phyloP scores from a whole-genome alignment of 352 stramenopile species.

The Phytophthora citrophthora region DNA sequence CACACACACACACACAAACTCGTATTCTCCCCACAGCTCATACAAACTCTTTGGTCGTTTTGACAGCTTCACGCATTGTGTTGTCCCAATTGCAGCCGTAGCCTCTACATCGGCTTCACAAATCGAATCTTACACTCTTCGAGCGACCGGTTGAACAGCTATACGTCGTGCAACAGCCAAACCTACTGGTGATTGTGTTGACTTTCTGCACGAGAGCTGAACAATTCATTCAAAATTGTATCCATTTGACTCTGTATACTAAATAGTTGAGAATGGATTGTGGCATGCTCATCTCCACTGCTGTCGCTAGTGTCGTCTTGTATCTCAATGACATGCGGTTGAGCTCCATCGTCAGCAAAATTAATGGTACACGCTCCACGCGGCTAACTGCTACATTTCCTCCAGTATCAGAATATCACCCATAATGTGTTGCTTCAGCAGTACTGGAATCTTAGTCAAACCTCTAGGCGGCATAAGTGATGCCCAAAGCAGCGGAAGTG shows the following conservation, averaged over 20 bases:
- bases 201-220: not conserved
- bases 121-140: not conserved
- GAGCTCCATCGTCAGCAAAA: not conserved
- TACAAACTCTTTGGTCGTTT: not conserved
- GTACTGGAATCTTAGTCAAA: not conserved
- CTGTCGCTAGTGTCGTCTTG: not conserved
- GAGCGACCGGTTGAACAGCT: not conserved
- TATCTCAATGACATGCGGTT: not conserved
- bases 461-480: not conserved
- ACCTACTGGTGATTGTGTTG: not conserved
- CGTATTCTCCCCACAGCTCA: not conserved
- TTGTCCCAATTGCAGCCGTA: too few relatives aligned
- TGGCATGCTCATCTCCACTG: too few relatives aligned
- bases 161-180: not conserved
- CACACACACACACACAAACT: too few relatives aligned
- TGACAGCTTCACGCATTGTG: too few relatives aligned
- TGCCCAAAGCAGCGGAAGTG: slow-evolving; percentile 3
- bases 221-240: not conserved
- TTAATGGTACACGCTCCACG: not conserved
- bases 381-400: not conserved
- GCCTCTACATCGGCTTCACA: too few relatives aligned
- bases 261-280: not conserved
- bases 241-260: not conserved
- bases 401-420: not conserved
- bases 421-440: slow-evolving; percentile 1